Evolutionary conservation across 306 rosid species (phyloP), one percentile per base, ranked within the genome.

Genomic region (Ochetophila trinervis): DNA sequence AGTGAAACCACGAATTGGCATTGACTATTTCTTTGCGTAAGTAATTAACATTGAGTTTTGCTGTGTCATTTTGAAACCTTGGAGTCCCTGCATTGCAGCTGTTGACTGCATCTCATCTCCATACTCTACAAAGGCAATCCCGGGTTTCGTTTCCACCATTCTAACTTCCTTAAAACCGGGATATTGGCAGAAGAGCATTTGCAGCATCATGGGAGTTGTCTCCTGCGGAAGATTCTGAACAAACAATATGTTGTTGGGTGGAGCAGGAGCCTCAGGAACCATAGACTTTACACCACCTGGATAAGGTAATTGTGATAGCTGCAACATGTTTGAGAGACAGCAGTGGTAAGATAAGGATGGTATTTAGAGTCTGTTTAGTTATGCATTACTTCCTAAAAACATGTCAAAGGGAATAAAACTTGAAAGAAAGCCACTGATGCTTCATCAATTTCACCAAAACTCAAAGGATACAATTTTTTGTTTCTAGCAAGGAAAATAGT

Each of bases 221-320:
- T 90, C 99, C 0, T 82, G 85, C 20, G 99, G 97, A 68, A 90
- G 97, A 80, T 88, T 90, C 80, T 94, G 97, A 36, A 90, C 84
- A 47, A 94, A 94, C 68, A 94, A 87, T 69, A 94, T 94, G 80
- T 81, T 94, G 75, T 94, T 94, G 52, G 96, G 97, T 0, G 99
- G 98, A n/a, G 99, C 97, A 53, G 97, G 99, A 53, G 88, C 99
- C 81, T 94, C 99, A 0, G 99, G 95, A 37, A 87, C 79, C 82
- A 81, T 73, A 58, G 90, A 67, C 79, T 87, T 90, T 45, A 82
- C 81, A 61, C 94, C 94, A n/a, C 97, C 99, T 5, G 95, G 86
- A 78, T 94, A 90, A 16, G 96, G 80, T 62, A 90, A 71, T 84
- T 94, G 91, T 35, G 82, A 85, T 35, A 77, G 78, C 83, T 71